Evolutionary conservation across 139 green algal genomes (phyloP).

Genomic region (Picochlorum costavermella): DNA sequence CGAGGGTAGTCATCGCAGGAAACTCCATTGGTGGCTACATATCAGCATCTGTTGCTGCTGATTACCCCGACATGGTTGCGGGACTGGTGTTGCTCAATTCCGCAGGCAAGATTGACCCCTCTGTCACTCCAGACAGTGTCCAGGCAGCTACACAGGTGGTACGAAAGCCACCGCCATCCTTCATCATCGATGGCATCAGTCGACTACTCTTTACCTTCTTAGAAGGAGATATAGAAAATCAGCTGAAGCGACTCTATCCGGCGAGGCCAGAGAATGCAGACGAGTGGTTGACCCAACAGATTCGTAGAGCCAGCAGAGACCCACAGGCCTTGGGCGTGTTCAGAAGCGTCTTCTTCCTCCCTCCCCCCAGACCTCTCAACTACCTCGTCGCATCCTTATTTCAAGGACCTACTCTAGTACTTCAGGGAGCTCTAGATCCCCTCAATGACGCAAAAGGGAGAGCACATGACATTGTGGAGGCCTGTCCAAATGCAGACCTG

Average conservation of each 20-base stretch:
- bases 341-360: constrained; percentile 79
- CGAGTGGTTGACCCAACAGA: constrained; percentile 76
- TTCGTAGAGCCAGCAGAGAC: constrained; percentile 50
- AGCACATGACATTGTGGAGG: constrained; percentile 34
- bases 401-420: constrained; percentile 55
- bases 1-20: constrained; percentile 74
- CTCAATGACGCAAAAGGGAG: constrained; percentile 68
- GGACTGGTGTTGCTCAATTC: constrained; percentile 66
- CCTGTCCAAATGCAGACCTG: constrained; percentile 31
- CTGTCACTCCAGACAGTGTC: constrained; percentile 7
- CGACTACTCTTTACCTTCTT: constrained; percentile 51
- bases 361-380: constrained; percentile 71
- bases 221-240: constrained; percentile 35
- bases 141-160: background rate
- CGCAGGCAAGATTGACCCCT: constrained; percentile 26
- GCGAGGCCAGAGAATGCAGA: constrained; percentile 57
- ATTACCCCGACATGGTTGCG: constrained; percentile 15
- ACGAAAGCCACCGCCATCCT: constrained; percentile 11
- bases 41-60: constrained; percentile 51
- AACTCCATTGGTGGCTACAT: constrained; percentile 97
- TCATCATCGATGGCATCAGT: constrained; percentile 32
- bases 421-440: constrained; percentile 60
- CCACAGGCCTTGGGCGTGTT: constrained; percentile 55
- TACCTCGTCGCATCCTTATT: constrained; percentile 62
- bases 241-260: constrained; percentile 69